Evolutionary conservation across 2,329 filamentous ascomycete species (phyloP), one percentile per base, ranked within the genome.

Genomic region (Colletotrichum viniferum): DNA sequence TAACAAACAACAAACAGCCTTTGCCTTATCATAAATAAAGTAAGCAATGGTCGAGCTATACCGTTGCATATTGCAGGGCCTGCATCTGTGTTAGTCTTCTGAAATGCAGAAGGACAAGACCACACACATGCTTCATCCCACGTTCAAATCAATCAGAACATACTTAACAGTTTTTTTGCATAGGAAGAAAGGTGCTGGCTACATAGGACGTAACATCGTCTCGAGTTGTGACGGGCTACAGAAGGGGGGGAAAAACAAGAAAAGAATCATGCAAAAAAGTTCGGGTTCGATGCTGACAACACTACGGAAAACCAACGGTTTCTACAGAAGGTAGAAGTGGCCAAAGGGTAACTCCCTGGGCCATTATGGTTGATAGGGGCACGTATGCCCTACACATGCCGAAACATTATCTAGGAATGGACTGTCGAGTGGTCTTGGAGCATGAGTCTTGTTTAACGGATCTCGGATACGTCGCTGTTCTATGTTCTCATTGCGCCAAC

Each of bases 371-470:
- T 0, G 36, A 38, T 38, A 1, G 36, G 36, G 16, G 2, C 36
- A 38, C 4, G 16, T 43, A 18, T 43, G 0, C 43, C n/a, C 43
- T 52, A 24, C 43, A 6, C 12, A 13, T 52, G n/a, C 43, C 10
- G n/a, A 52, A 21, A 24, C 0, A 21, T 21, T 4, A 10, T 0
- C n/a, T 48, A 0, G 18, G 5, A 52, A 12, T 21, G 43, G 5
- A 48, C 4, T 6, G 9, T n/a, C 38, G 38, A 12, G 18, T 48
- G 38, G 43, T 21, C 43, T 21, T 52, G 43, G n/a, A 52, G 2
- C 6, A 52, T 4, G n/a, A 52, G n/a, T 21, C 12, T 21, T 21
- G 3, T 52, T 7, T 1, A 24, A 52, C 12, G n/a, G 10, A 28
- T 30, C 55, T 18, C 21, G 13, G 24, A 24, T 32, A 32, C 4